Percentiles rank a stretch among this genome's conserved stretches.
Conservation (phyloP, 1,284 basidiomycete species). For the Boletus smithii region DNA sequence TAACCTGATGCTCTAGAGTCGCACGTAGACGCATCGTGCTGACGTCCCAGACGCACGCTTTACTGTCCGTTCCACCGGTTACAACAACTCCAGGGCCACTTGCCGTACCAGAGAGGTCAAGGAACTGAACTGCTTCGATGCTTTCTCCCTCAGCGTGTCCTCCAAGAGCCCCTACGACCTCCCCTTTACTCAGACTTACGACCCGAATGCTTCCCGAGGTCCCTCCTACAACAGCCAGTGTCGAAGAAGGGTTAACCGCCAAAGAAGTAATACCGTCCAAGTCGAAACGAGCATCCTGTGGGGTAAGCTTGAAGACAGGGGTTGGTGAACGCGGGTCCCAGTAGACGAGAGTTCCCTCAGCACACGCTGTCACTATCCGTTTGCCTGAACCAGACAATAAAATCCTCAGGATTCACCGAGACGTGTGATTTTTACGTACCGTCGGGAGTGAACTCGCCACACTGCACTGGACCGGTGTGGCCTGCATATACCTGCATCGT, state of each 20-base stretch:
- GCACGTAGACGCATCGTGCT: slow-evolving; percentile 78
- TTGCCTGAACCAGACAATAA: slow-evolving; percentile 55
- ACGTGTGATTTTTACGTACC: slow-evolving; percentile 40
- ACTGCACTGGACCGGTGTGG: slow-evolving; percentile 82
- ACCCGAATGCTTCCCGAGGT: slow-evolving; percentile 81
- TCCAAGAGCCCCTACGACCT: slow-evolving; percentile 75
- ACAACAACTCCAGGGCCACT: slow-evolving; percentile 67
- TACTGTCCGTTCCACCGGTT: slow-evolving; percentile 92
- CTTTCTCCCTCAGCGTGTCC: slow-evolving; percentile 89
- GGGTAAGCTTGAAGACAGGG: slow-evolving; percentile 78
- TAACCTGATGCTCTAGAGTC: slow-evolving; percentile 76
- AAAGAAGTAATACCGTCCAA: slow-evolving; percentile 84
- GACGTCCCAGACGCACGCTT: slow-evolving; percentile 92
- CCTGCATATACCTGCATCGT: slow-evolving; percentile 96
- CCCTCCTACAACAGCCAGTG: slow-evolving; percentile 86
- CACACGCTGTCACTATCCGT: slow-evolving; percentile 84
- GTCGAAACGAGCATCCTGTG: slow-evolving; percentile 72
- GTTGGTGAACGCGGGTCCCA: slow-evolving; percentile 87
- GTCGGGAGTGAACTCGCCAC: slow-evolving; percentile 91
- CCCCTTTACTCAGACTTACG: slow-evolving; percentile 83
- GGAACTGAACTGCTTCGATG: slow-evolving; percentile 85
- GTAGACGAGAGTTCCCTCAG: slow-evolving; percentile 80
- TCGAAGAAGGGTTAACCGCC: slow-evolving; percentile 80
- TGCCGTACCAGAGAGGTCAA: slow-evolving; percentile 66
- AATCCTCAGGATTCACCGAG: slow-evolving; percentile 1